A percentile compares a stretch with the other conserved stretches of the same genome.
These are phyloP conservation scores for Mycosphaerella sp. DNA, from an alignment of 2,329 filamentous ascomycete species.

Conservation along the genomic window DNA sequence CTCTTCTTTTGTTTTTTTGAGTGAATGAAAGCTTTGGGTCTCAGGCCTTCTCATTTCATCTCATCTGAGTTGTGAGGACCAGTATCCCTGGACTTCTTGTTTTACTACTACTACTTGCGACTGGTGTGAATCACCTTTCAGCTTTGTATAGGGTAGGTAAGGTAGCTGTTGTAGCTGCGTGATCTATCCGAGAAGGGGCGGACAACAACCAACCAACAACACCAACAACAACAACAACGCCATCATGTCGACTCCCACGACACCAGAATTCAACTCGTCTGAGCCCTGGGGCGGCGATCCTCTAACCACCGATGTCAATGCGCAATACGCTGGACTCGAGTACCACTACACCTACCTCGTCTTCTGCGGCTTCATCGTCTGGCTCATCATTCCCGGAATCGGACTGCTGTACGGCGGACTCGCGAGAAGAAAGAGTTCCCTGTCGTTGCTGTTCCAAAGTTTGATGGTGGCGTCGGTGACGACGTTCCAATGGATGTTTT, in stretches of 20 bases:
- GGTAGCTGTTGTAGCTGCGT: too few species aligned
- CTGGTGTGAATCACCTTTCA: background rate
- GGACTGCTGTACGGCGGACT: slow-evolving; percentile 60
- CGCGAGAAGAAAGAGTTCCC: slow-evolving; percentile 55
- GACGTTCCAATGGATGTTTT: slow-evolving; percentile 59
- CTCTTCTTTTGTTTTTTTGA: too few species aligned
- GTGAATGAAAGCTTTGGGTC: too few species aligned
- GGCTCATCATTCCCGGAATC: slow-evolving; percentile 61
- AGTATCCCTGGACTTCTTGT: too few species aligned
- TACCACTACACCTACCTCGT: slow-evolving; percentile 57
- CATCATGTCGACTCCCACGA: background rate
- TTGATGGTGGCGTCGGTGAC: slow-evolving; percentile 52
- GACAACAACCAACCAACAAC: background rate
- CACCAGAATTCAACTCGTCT: slow-evolving; percentile 37
- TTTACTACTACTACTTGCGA: too few species aligned
- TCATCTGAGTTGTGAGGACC: too few species aligned
- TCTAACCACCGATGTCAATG: slow-evolving; percentile 49
- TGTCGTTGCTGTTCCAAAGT: slow-evolving; percentile 57
- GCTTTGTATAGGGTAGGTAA: background rate
- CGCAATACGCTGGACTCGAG: slow-evolving; percentile 53
- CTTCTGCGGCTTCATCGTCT: slow-evolving; percentile 56
- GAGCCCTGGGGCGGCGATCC: slow-evolving; percentile 51
- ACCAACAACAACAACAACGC: background rate
- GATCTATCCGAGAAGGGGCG: too few species aligned
- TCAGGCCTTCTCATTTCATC: too few species aligned